A percentile compares a stretch with the other conserved stretches of the same genome.
Evolutionary conservation across 768 basidiomycete genomes (phyloP).

Genomic region (Pulveroboletus sp.): DNA sequence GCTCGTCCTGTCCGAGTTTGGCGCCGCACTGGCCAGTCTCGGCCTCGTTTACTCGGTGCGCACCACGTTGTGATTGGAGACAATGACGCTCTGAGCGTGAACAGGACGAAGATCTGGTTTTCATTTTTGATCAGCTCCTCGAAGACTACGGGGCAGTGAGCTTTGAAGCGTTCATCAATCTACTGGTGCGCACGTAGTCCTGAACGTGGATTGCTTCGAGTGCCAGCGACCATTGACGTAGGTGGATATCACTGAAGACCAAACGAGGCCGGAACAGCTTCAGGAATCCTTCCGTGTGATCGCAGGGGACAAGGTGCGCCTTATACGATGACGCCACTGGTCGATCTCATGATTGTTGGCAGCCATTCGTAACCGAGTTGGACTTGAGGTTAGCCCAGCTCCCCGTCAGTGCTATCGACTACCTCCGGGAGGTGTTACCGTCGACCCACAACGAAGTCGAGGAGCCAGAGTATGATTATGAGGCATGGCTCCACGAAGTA

Average conservation of each 20-base stretch:
- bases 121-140: conserved; percentile 75
- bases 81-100: not conserved
- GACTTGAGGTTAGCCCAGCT: conserved; percentile 84
- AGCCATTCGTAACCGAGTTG: conserved; percentile 92
- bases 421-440: conserved; percentile 82
- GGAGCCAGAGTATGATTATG: conserved; percentile 76
- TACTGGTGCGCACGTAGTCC: conserved; percentile 55
- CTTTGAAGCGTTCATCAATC: conserved; percentile 91
- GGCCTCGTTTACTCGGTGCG: conserved; percentile 87
- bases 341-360: conserved; percentile 13
- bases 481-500: conserved; percentile 75
- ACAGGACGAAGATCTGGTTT: conserved; percentile 83
- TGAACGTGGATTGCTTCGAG: not conserved
- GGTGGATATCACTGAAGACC: conserved; percentile 96
- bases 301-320: conserved; percentile 77
- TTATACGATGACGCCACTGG: not conserved
- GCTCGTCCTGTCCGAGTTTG: conserved; percentile 77
- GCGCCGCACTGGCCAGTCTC: conserved; percentile 90
- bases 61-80: not conserved
- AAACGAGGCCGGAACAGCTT: conserved; percentile 88
- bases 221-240: conserved; percentile 28
- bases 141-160: conserved; percentile 84
- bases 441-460: conserved; percentile 45
- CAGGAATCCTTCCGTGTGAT: conserved; percentile 91
- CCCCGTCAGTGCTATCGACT: conserved; percentile 70